Percentiles rank a stretch among this genome's conserved stretches.
phyloP scores from a whole-genome alignment of 2,329 filamentous ascomycete species.

The Calonectria honghensis region DNA sequence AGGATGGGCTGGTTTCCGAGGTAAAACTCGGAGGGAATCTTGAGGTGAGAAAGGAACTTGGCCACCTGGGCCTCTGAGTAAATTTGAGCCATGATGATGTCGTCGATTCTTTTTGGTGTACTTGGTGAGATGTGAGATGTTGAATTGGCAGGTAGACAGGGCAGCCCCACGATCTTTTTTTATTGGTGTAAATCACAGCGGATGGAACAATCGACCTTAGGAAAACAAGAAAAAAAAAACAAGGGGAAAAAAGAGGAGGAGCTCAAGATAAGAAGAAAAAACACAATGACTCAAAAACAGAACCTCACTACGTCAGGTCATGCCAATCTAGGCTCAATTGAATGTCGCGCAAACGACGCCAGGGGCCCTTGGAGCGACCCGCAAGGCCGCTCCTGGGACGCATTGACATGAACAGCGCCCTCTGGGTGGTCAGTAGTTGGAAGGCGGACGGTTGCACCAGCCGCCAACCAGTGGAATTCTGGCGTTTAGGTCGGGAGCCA shows the following conservation, averaged over 20 bases:
- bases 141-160: conserved; percentile 5
- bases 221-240: conserved; percentile 19
- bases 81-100: conserved; percentile 55
- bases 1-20: conserved; percentile 53
- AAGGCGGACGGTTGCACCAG: conserved; percentile 20
- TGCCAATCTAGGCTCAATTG: conserved; percentile 34
- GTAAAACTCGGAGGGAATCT: conserved; percentile 55
- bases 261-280: conserved; percentile 30
- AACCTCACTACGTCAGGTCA: conserved; percentile 42
- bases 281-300: conserved; percentile 39
- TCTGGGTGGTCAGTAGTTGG: conserved; percentile 32
- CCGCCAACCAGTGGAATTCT: conserved; percentile 52
- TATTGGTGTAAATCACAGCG: conserved; percentile 18
- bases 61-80: conserved; percentile 56
- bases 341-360: conserved; percentile 37
- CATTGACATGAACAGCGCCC: conserved; percentile 42
- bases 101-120: background rate
- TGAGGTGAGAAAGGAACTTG: conserved; percentile 54
- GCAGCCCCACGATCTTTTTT: conserved; percentile 3
- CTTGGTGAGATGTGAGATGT: background rate
- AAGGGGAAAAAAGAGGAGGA: background rate
- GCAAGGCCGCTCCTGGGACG: conserved; percentile 35
- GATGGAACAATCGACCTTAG: background rate
- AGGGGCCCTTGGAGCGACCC: conserved; percentile 34
- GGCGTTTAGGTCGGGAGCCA: conserved; percentile 54